These are phyloP conservation scores for Brassica cretica DNA, from an alignment of 345 rosid genomes.

Conservation along the genomic window DNA sequence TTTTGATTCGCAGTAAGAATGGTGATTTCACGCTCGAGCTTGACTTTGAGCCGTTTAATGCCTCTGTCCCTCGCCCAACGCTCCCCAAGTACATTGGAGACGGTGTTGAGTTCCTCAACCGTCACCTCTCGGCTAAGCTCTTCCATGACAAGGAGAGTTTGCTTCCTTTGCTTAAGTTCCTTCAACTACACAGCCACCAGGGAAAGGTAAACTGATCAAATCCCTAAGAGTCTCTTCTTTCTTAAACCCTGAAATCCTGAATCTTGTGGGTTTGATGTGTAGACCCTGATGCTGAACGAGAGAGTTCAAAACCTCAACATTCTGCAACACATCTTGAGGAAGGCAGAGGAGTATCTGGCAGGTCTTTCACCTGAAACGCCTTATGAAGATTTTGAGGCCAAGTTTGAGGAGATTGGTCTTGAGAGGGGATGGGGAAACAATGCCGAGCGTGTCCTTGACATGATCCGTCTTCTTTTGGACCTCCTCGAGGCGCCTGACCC, in stretches of 20 bases:
- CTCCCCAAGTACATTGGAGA: constrained; percentile 85
- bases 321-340: constrained; percentile 70
- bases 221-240: background rate
- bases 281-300: constrained; percentile 83
- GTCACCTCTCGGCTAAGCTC: constrained; percentile 89
- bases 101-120: constrained; percentile 95
- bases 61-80: constrained; percentile 78
- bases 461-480: constrained; percentile 85
- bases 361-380: constrained; percentile 52
- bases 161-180: constrained; percentile 79
- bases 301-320: constrained; percentile 61
- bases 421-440: constrained; percentile 96
- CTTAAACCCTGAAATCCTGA: background rate
- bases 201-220: constrained; percentile 55
- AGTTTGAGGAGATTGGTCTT: constrained; percentile 81
- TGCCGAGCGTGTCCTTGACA: constrained; percentile 63
- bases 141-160: constrained; percentile 88
- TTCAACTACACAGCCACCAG: constrained; percentile 72
- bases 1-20: constrained; percentile 48
- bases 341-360: constrained; percentile 77
- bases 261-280: constrained; percentile 24
- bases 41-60: constrained; percentile 89
- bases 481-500: constrained; percentile 96
- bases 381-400: constrained; percentile 55
- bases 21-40: constrained; percentile 81